Conservation (phyloP, 2,329 filamentous ascomycete genomes). For the Blastomyces percursus region DNA sequence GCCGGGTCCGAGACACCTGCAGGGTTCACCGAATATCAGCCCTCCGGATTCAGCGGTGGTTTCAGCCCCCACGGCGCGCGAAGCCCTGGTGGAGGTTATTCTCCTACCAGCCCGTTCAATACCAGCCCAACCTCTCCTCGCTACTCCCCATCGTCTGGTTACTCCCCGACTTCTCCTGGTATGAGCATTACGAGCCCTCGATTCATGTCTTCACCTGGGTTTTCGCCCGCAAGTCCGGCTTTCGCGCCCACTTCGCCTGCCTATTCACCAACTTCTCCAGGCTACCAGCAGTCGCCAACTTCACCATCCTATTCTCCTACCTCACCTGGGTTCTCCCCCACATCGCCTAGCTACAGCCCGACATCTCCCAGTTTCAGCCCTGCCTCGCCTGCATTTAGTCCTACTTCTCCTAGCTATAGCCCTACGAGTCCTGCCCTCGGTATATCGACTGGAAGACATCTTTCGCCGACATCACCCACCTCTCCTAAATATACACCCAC, state of each 20-base stretch:
- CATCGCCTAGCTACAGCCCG: slow-evolving; percentile 50
- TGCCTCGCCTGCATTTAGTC: slow-evolving; percentile 42
- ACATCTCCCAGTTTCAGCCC: slow-evolving; percentile 48
- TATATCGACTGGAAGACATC: slow-evolving; percentile 28
- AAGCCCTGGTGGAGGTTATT: slow-evolving; percentile 51
- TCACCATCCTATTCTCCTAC: slow-evolving; percentile 44
- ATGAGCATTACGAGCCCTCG: slow-evolving; percentile 46
- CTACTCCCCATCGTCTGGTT: slow-evolving; percentile 52
- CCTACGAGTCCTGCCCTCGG: slow-evolving; percentile 43
- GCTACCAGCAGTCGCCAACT: slow-evolving; percentile 52
- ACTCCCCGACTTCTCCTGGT: slow-evolving; percentile 67
- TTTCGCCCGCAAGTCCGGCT: slow-evolving; percentile 44
- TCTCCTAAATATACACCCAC: slow-evolving; percentile 47
- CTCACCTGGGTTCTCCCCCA: slow-evolving; percentile 47
- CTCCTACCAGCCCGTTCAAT: slow-evolving; percentile 66
- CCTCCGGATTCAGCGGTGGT: slow-evolving; percentile 50
- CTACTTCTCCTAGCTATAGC: slow-evolving; percentile 49
- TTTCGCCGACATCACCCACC: slow-evolving; percentile 38
- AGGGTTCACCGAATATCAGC: slow-evolving; percentile 55
- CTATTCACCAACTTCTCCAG: slow-evolving; percentile 37
- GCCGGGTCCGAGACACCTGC: slow-evolving; percentile 51
- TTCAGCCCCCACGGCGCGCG: slow-evolving; percentile 58
- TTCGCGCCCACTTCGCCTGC: slow-evolving; percentile 55
- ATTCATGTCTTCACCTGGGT: slow-evolving; percentile 44
- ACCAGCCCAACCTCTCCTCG: slow-evolving; percentile 57